A percentile compares a stretch with the other conserved stretches of the same genome.
phyloP scores from a whole-genome alignment of 345 rosid genomes.

The Eucalyptus regnans region DNA sequence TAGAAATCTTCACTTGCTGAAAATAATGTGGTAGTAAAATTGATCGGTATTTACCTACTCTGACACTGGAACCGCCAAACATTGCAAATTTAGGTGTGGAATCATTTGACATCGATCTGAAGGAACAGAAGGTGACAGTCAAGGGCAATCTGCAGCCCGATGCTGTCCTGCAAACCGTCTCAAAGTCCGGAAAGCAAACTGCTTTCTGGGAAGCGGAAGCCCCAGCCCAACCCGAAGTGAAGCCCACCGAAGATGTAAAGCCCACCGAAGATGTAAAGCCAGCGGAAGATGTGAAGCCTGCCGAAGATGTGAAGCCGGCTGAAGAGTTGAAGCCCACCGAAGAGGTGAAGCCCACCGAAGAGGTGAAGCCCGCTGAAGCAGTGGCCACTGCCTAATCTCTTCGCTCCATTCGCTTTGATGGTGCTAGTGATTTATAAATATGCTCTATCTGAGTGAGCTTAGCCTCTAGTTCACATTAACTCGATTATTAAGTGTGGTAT shows the following conservation, averaged over 20 bases:
- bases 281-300: not conserved
- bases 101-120: slow-evolving; percentile 57
- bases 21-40: not conserved
- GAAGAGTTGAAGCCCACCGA: not conserved
- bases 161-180: slow-evolving; percentile 63
- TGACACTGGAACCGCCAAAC: not conserved
- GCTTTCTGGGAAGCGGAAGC: slow-evolving; percentile 67
- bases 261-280: not conserved
- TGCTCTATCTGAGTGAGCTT: not conserved
- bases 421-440: not conserved
- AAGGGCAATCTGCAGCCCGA: slow-evolving; percentile 80
- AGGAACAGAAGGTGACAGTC: slow-evolving; percentile 82
- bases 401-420: not conserved
- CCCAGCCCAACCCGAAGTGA: slow-evolving; percentile 16
- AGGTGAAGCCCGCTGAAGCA: not conserved
- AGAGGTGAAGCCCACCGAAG: not conserved
- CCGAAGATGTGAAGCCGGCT: not conserved
- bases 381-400: slow-evolving; percentile 16
- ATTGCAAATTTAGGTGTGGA: slow-evolving; percentile 50
- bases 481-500: not conserved
- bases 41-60: not conserved
- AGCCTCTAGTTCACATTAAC: not conserved
- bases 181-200: slow-evolving; percentile 77
- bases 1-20: not conserved
- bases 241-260: slow-evolving; percentile 6